phyloP scores from a whole-genome alignment of 192 early-diverging fungal species.

The Coemansia asiatica region DNA sequence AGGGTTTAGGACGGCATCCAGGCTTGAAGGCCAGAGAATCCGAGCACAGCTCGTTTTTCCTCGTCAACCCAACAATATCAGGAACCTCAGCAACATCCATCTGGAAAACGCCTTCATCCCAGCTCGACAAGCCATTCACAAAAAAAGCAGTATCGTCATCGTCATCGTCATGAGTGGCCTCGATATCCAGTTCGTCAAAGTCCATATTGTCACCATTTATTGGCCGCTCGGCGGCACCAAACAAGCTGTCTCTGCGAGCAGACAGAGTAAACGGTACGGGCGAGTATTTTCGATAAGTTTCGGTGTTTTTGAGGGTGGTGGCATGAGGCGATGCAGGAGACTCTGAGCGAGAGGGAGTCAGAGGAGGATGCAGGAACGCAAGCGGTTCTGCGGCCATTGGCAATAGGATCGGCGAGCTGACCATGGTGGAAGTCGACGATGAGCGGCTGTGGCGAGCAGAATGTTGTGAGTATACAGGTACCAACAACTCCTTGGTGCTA shows the following conservation, averaged over 20 bases:
- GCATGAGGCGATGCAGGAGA: neutral
- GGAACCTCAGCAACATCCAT: conserved; percentile 39
- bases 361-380: neutral
- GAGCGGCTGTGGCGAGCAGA: conserved; percentile 33
- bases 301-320: neutral
- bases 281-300: neutral
- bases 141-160: neutral
- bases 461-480: neutral
- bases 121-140: neutral
- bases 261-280: neutral
- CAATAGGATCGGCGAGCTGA: conserved; percentile 14
- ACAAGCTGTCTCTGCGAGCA: neutral
- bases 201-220: neutral
- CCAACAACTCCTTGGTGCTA: conserved; percentile 10
- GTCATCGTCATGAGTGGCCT: neutral
- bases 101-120: conserved; percentile 33
- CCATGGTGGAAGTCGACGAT: conserved; percentile 33
- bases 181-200: conserved; percentile 4
- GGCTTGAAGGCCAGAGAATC: conserved; percentile 19
- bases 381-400: conserved; percentile 13
- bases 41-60: neutral
- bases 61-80: neutral
- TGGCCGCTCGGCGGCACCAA: neutral
- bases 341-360: neutral
- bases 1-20: conserved; percentile 38